These are phyloP conservation scores for Sodiomyces alkalinus DNA, from an alignment of 2,329 filamentous ascomycete species.

Conservation along the genomic window DNA sequence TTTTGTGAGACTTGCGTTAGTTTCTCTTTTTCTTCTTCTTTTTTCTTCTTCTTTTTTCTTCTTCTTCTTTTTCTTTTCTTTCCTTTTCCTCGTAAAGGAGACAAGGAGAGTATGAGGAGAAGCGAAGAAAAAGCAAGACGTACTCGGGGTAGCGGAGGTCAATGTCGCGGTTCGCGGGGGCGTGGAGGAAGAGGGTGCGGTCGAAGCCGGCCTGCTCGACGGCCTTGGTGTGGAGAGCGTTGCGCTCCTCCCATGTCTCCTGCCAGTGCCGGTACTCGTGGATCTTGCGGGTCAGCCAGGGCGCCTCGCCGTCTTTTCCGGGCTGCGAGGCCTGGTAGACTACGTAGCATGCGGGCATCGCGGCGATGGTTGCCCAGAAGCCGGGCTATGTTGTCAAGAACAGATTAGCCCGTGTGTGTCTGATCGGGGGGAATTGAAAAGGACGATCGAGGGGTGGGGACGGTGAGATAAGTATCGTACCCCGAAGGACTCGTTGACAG, in stretches of 20 bases:
- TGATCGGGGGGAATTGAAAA: neutral
- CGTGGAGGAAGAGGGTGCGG: conserved; percentile 36
- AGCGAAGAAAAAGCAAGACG: conserved; percentile 13
- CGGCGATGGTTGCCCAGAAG: conserved; percentile 29
- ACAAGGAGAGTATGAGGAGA: too few relatives aligned
- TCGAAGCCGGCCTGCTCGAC: conserved; percentile 42
- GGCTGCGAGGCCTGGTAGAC: conserved; percentile 35
- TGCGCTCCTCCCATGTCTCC: conserved; percentile 35
- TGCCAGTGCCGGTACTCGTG: conserved; percentile 29
- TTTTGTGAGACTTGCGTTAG: neutral
- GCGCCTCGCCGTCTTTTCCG: conserved; percentile 32
- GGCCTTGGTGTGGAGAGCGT: conserved; percentile 33
- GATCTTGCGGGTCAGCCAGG: conserved; percentile 29
- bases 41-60: too few relatives aligned
- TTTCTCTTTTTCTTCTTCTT: conserved; percentile 25
- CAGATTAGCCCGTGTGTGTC: conserved; percentile 3
- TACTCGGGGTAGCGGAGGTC: conserved; percentile 45
- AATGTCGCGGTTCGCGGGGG: conserved; percentile 23
- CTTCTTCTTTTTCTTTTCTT: too few relatives aligned
- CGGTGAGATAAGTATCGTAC: conserved; percentile 24
- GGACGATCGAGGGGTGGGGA: too few relatives aligned
- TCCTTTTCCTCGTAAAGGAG: neutral
- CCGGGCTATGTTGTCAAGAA: conserved; percentile 26
- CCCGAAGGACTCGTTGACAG: conserved; percentile 38
- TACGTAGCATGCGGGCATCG: conserved; percentile 26